These are phyloP conservation scores for Fusarium sp. DNA, from an alignment of 2,329 filamentous ascomycete species.

Conservation along the genomic window DNA sequence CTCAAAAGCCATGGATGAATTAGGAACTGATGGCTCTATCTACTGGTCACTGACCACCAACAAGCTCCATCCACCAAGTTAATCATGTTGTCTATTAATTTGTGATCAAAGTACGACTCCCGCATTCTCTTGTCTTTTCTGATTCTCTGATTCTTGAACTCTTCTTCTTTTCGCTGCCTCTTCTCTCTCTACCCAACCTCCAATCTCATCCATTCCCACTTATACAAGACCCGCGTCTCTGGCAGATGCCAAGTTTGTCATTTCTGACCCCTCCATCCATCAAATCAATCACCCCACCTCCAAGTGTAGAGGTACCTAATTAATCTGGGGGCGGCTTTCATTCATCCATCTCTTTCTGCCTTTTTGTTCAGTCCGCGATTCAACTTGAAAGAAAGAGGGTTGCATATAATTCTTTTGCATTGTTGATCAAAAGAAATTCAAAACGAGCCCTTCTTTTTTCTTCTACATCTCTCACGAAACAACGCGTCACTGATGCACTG, in stretches of 20 bases:
- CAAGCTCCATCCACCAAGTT: neutral
- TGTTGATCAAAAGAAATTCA: slow-evolving; percentile 1
- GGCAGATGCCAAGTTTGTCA: slow-evolving; percentile 30
- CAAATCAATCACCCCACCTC: slow-evolving; percentile 27
- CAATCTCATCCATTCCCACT: slow-evolving; percentile 2
- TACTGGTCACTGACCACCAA: slow-evolving; percentile 5
- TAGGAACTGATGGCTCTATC: slow-evolving; percentile 9
- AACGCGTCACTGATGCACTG: slow-evolving; percentile 6
- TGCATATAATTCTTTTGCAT: neutral
- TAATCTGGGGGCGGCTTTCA: neutral
- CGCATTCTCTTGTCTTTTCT: neutral
- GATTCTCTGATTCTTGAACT: neutral
- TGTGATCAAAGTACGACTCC: neutral
- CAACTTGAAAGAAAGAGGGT: neutral
- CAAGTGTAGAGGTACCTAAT: neutral
- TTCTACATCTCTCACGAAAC: neutral
- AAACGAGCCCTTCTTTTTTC: neutral
- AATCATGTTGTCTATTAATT: neutral
- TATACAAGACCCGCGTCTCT: slow-evolving; percentile 23
- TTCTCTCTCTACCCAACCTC: neutral
- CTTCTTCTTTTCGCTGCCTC: neutral
- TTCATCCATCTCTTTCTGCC: neutral
- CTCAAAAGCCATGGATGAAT: slow-evolving; percentile 26
- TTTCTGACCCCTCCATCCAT: slow-evolving; percentile 32
- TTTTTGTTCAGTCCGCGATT: neutral